Conservation (phyloP, 768 basidiomycete species). For the Leccinum aurantiacum region DNA sequence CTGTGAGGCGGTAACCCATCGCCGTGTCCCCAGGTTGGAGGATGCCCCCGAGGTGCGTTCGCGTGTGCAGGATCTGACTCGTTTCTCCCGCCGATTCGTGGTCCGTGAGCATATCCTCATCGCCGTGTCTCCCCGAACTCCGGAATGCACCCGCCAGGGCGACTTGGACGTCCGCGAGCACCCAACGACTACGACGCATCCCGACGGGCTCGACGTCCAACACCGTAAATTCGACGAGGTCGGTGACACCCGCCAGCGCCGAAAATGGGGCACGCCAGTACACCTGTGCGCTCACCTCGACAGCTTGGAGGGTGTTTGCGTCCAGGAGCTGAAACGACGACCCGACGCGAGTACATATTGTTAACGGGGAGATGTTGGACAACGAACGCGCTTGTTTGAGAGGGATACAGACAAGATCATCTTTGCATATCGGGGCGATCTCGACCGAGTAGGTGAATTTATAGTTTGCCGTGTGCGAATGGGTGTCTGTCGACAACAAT, state of each 20-base stretch:
- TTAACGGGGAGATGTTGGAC: slow-evolving; percentile 86
- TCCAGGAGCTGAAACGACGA: slow-evolving; percentile 91
- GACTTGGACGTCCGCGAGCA: slow-evolving; percentile 88
- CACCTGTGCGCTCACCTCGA: slow-evolving; percentile 72
- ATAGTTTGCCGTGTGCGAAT: slow-evolving; percentile 90
- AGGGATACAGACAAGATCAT: slow-evolving; percentile 92
- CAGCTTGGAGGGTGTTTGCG: slow-evolving; percentile 78
- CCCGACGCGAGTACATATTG: slow-evolving; percentile 87
- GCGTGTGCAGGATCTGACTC: slow-evolving; percentile 90
- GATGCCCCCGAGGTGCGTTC: slow-evolving; percentile 92
- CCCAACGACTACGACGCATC: slow-evolving; percentile 67
- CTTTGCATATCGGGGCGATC: slow-evolving; percentile 96
- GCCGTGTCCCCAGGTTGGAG: slow-evolving; percentile 95
- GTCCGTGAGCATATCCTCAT: slow-evolving; percentile 57
- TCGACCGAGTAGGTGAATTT: slow-evolving; percentile 98
- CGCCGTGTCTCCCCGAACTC: slow-evolving; percentile 44
- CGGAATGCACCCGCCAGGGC: slow-evolving; percentile 80
- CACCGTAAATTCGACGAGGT: slow-evolving; percentile 93
- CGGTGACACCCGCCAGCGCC: slow-evolving; percentile 74
- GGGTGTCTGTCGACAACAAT: slow-evolving; percentile 88
- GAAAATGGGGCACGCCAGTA: slow-evolving; percentile 96
- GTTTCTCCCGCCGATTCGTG: slow-evolving; percentile 56
- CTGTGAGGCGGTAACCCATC: slow-evolving; percentile 85
- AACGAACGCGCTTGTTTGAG: slow-evolving; percentile 76
- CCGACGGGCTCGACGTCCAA: slow-evolving; percentile 89